phyloP scores from a whole-genome alignment of 148 eudicot genomes.

The Vaccinium myrtillus region DNA sequence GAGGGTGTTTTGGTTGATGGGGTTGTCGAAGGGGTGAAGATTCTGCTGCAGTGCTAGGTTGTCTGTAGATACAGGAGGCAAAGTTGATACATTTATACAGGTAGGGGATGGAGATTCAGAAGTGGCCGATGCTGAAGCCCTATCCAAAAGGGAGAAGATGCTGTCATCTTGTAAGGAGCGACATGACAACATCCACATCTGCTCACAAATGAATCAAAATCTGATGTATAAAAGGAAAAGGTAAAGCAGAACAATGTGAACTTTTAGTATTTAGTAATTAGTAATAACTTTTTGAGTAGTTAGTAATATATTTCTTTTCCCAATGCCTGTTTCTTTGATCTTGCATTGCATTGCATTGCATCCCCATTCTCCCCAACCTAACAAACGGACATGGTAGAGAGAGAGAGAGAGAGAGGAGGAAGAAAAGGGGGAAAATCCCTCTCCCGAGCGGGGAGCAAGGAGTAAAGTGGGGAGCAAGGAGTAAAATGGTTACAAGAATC shows the following conservation, averaged over 20 bases:
- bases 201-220: background rate
- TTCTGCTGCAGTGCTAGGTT: background rate
- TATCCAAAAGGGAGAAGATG: conserved; percentile 17
- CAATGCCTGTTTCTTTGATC: background rate
- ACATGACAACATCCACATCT: background rate
- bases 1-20: background rate
- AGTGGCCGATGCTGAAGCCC: conserved; percentile 8
- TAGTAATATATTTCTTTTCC: conserved; percentile 8
- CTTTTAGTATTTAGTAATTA: conserved; percentile 1
- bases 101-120: conserved; percentile 3
- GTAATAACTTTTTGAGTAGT: background rate
- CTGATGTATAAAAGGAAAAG: conserved; percentile 17
- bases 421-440: background rate
- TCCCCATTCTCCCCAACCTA: background rate
- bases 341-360: background rate
- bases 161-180: background rate
- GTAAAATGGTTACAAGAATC: background rate
- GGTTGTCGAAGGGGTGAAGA: background rate
- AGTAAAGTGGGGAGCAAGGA: background rate
- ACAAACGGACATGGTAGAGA: background rate
- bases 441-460: background rate
- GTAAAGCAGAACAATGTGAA: conserved; percentile 13
- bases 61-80: conserved; percentile 9
- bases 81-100: conserved; percentile 14
- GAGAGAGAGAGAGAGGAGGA: background rate